Percentiles rank a stretch among this genome's conserved stretches.
Evolutionary conservation across 768 basidiomycete species (phyloP).

Genomic region (Candolleomyces eurysporus): DNA sequence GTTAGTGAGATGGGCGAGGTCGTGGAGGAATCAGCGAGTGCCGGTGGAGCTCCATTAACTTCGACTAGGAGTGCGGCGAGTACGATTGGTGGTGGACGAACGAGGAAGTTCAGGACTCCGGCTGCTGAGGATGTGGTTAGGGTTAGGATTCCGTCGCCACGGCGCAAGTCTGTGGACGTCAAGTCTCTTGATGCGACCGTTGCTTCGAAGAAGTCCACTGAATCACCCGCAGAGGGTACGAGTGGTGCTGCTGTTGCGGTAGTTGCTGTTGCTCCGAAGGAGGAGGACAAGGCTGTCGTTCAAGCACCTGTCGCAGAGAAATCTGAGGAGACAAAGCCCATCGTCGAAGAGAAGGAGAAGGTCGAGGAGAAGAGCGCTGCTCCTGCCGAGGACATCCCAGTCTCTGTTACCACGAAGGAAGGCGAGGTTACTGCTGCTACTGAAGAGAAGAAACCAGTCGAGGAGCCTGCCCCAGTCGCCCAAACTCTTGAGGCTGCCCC

Average conservation of each 20-base stretch:
- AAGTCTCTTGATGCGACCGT: constrained; percentile 4
- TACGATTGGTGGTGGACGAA: constrained; percentile 11
- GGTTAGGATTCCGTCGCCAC: constrained; percentile 27
- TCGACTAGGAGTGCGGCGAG: constrained; percentile 16
- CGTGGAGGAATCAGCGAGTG: constrained; percentile 50
- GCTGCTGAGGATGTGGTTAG: constrained; percentile 14
- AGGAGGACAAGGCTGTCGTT: not conserved
- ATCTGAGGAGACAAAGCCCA: constrained; percentile 3
- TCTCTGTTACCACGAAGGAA: not conserved
- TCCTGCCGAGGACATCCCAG: constrained; percentile 11
- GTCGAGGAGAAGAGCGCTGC: not conserved
- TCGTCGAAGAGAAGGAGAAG: not conserved
- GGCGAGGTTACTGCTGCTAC: not conserved
- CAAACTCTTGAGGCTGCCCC: not conserved
- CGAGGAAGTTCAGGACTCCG: constrained; percentile 1
- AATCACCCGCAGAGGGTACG: constrained; percentile 11
- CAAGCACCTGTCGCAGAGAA: constrained; percentile 8
- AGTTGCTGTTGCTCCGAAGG: constrained; percentile 5
- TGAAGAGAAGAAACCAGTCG: not conserved
- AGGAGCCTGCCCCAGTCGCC: not conserved
- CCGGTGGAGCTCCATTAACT: not conserved
- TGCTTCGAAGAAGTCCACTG: constrained; percentile 6
- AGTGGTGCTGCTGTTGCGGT: constrained; percentile 19
- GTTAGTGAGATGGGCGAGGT: constrained; percentile 75
- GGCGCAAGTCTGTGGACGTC: constrained; percentile 22